A percentile compares a stretch with the other conserved stretches of the same genome.
Conservation (phyloP, 1,139 yeast genomes). For the Geotrichum histeridarum region DNA sequence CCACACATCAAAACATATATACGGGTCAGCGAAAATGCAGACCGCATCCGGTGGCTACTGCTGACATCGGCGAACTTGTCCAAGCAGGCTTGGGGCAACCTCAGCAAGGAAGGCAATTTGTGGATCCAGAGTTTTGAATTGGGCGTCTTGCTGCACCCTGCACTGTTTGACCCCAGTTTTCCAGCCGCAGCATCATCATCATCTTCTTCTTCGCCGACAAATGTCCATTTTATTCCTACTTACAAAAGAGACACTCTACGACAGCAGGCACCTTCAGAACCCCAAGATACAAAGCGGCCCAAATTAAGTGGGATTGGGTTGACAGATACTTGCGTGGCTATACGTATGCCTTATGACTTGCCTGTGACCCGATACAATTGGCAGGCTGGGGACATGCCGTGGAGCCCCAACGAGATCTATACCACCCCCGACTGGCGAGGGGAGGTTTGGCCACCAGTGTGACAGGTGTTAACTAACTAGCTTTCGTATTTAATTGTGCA, state of each 20-base stretch:
- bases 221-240: slow-evolving; percentile 22
- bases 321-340: slow-evolving; percentile 9
- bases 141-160: slow-evolving; percentile 33
- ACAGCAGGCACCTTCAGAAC: neutral
- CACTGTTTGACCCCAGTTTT: slow-evolving; percentile 7
- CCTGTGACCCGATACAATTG: slow-evolving; percentile 26
- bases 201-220: neutral
- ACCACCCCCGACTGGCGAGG: slow-evolving; percentile 28
- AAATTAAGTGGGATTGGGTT: neutral
- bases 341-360: slow-evolving; percentile 33
- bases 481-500: no score
- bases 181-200: no score
- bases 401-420: slow-evolving; percentile 27
- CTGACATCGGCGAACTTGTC: slow-evolving; percentile 38
- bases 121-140: slow-evolving; percentile 36
- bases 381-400: slow-evolving; percentile 22
- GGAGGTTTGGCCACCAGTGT: slow-evolving; percentile 22
- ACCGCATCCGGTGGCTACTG: slow-evolving; percentile 31
- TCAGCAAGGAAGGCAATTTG: slow-evolving; percentile 22
- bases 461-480: no score
- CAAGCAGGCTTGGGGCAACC: slow-evolving; percentile 38
- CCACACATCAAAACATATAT: slow-evolving; percentile 39
- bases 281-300: slow-evolving; percentile 1
- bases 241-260: slow-evolving; percentile 21
- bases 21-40: slow-evolving; percentile 21